Percentiles rank a stretch among this genome's conserved stretches.
Conservation (phyloP, 2,329 filamentous ascomycete species). For the Sodiomyces alkalinus region DNA sequence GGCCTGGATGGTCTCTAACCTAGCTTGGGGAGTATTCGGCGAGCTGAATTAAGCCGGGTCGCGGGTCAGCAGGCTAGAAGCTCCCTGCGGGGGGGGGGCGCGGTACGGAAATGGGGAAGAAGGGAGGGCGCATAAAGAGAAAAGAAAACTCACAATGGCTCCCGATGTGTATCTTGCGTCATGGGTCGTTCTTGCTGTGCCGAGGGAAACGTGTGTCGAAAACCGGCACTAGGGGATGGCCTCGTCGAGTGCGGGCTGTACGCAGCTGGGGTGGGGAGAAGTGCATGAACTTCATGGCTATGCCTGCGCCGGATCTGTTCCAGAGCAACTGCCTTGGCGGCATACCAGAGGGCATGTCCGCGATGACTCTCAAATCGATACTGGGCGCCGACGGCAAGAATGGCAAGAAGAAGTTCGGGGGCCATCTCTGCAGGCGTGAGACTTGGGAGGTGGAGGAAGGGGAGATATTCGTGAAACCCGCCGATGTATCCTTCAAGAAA, state of each 20-base stretch:
- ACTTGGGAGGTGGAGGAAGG: conserved; percentile 53
- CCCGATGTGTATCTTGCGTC: conserved; percentile 42
- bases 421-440: conserved; percentile 48
- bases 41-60: conserved; percentile 30
- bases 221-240: conserved; percentile 40
- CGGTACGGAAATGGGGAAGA: not conserved
- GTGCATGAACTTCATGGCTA: conserved; percentile 39
- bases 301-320: conserved; percentile 43
- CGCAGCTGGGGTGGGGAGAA: conserved; percentile 39
- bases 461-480: conserved; percentile 44
- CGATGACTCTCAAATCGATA: conserved; percentile 47
- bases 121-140: not conserved
- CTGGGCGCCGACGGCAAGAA: conserved; percentile 52
- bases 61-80: not conserved
- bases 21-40: conserved; percentile 41
- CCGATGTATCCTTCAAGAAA: conserved; percentile 57
- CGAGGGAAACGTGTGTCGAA: conserved; percentile 43
- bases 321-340: conserved; percentile 39
- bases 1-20: conserved; percentile 50
- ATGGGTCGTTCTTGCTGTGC: conserved; percentile 40
- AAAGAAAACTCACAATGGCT: conserved; percentile 35
- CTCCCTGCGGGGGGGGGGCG: no score
- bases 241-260: conserved; percentile 46
- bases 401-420: conserved; percentile 51
- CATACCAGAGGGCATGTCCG: conserved; percentile 46